These are phyloP conservation scores for Dactylonectria estremocensis DNA, from an alignment of 2,329 filamentous ascomycete species.

Conservation along the genomic window DNA sequence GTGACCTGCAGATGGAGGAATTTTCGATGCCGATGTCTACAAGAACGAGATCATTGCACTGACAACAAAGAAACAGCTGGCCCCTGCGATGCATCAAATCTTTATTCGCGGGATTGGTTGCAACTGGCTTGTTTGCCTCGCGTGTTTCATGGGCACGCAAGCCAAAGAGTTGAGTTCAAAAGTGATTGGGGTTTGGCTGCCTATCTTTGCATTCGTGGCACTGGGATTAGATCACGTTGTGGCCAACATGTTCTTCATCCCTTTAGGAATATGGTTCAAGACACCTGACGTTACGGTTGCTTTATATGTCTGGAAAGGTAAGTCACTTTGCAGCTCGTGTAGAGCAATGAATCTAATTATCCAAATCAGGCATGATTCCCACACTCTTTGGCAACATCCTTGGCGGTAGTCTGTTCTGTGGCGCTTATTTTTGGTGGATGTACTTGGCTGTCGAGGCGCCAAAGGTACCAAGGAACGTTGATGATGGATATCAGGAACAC, in stretches of 20 bases:
- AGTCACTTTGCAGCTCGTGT: not conserved
- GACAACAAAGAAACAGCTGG: slow-evolving; percentile 64
- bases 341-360: slow-evolving; percentile 14
- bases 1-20: slow-evolving; percentile 56
- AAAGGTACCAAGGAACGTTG: too few relatives aligned
- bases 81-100: slow-evolving; percentile 65
- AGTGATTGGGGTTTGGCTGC: slow-evolving; percentile 70
- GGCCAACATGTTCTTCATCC: slow-evolving; percentile 70
- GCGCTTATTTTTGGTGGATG: slow-evolving; percentile 52
- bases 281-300: slow-evolving; percentile 61
- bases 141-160: slow-evolving; percentile 63
- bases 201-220: slow-evolving; percentile 68
- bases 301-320: slow-evolving; percentile 71
- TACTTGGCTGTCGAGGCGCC: slow-evolving; percentile 40
- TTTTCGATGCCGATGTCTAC: slow-evolving; percentile 61
- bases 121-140: slow-evolving; percentile 72
- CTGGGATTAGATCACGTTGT: slow-evolving; percentile 70
- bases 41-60: slow-evolving; percentile 60
- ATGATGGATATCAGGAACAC: too few relatives aligned
- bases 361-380: slow-evolving; percentile 60
- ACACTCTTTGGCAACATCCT: slow-evolving; percentile 67
- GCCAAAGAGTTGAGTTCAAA: slow-evolving; percentile 68
- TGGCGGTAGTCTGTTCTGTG: slow-evolving; percentile 68
- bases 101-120: slow-evolving; percentile 69
- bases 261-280: slow-evolving; percentile 65